phyloP scores from a whole-genome alignment of 1,284 basidiomycete species.

The Porogramme epimiltina region DNA sequence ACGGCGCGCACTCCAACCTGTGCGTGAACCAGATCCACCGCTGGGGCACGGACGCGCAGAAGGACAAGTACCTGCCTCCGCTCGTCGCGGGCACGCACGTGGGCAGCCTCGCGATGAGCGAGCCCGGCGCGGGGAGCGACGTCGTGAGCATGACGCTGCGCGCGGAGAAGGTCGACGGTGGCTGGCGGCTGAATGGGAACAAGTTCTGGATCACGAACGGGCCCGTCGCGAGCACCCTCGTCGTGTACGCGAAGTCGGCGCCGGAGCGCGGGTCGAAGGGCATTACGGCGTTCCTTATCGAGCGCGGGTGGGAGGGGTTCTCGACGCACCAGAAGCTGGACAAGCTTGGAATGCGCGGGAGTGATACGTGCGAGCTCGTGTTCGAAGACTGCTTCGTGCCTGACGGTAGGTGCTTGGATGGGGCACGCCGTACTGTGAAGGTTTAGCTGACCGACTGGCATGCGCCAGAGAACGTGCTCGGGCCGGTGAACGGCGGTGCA shows the following conservation, averaged over 20 bases:
- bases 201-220: constrained; percentile 99
- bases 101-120: constrained; percentile 93
- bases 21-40: constrained; percentile 90
- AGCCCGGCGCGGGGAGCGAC: constrained; percentile 89
- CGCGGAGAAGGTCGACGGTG: constrained; percentile 76
- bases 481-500: constrained; percentile 78
- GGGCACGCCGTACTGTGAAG: not conserved
- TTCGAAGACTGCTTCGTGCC: constrained; percentile 92
- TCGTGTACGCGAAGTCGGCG: constrained; percentile 92
- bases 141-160: constrained; percentile 89
- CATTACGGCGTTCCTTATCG: constrained; percentile 92
- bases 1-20: constrained; percentile 92
- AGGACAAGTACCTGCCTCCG: constrained; percentile 85
- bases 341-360: constrained; percentile 96
- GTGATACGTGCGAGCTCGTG: constrained; percentile 92
- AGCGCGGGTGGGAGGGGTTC: constrained; percentile 82
- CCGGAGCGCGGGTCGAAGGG: constrained; percentile 83
- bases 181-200: constrained; percentile 84
- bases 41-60: constrained; percentile 87
- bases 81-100: constrained; percentile 84
- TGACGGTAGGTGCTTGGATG: constrained; percentile 58
- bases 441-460: not conserved
- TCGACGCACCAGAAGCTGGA: constrained; percentile 90
- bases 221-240: constrained; percentile 84
- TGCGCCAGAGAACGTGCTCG: constrained; percentile 82